Base-by-base conservation (phyloP, 768 basidiomycete genomes). In the Stropharia rugosoannulata region DNA sequence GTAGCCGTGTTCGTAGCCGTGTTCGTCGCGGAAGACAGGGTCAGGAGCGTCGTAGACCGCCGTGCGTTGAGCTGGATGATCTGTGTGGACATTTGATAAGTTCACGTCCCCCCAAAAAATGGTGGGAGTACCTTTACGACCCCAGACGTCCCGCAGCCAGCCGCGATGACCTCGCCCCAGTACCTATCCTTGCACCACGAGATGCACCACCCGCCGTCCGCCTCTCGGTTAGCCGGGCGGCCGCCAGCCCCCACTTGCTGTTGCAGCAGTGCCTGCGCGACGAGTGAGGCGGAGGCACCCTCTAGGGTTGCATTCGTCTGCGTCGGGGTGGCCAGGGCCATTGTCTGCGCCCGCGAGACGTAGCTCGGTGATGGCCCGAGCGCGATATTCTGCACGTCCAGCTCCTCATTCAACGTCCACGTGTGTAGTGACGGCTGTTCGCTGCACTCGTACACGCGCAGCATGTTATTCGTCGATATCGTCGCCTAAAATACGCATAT, bases 131-230 rank as follows among this genome's bases (percentile, higher is more conserved):
- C 93, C 69, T 96, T 94, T 43, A 98, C 75, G 18, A 84, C 70
- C 0, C 91, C 90, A 55, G 76, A 82, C 1, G 82, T 78, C 1
- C 94, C 95, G 51, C 82, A 82, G 1, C 85, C 83, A 0, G 85
- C 86, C 8, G 93, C 94, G 47, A 98, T 76, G 16, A 96, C 66
- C 66, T 95, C 91, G 1, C 96, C 96, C 95, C 95, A 97, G 70
- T 95, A 97, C 57, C 82, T 80, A 64, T 98, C 97, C 66, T 93
- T 93, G 71, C 95, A 98, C 95, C 95, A 99, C 7, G 89, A 89
- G 41, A 99, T 71, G 54, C 87, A 89, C 94, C 94, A 98, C 1
- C 91, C 95, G 3, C 93, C 93, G 52, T 93, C 87, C 2, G 93
- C 93, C 69, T 95, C 90, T 40, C 88, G 78, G 61, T 83, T 86